Base-by-base conservation (phyloP, 2,329 filamentous ascomycete genomes). In the Claviceps fusiformis region DNA sequence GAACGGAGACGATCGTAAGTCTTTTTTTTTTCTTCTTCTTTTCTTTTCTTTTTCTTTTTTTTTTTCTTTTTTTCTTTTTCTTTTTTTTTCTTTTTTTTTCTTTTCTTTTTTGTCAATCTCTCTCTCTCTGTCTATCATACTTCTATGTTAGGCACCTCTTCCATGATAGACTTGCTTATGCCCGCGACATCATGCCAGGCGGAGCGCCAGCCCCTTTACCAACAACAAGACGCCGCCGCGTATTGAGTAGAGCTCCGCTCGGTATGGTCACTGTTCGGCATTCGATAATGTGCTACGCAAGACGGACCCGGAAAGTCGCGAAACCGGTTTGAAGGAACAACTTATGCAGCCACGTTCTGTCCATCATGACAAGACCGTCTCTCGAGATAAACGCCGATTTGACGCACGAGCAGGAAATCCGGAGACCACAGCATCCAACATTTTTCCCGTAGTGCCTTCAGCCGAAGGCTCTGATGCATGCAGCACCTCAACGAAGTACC, bases 1-100 rank as follows among this genome's bases (percentile, higher is more conserved):
- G 88, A 95, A 70, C 79, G 88, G 61, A 80, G 91, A 67, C 78
- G 85, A 75, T 89, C 86, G 85, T 90, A 74, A 76, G 86, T 81
- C 15, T 13, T 27, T 19, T 39, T 13, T 7, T 54, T 27, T 33
- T 33, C 29, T 31, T 13, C 5, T 53, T 31, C n/a, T 24, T 2
- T 24, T 24, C 24, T 24, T 24, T 24, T 24, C 24, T 24, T 24
- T 24, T 2, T 81, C 15, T 15, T 27, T 19, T 39, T 9, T 7
- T 54, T 27, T 33, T 15, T 27, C 15, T 39, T 9, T 7, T 54
- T 27, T 33, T 33, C 29, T 31, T 13, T 19, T 19, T 19, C 19
- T 24, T 24, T 24, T 24, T 2, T 24, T 24, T 24, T 24, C 24
- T 24, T 24, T 24, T 24, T 3, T 24, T 24, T 24, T 24, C 2